Evolutionary conservation across 768 basidiomycete genomes (phyloP), one percentile per base, ranked within the genome.

Genomic region (Coprinellus aureogranulatus): DNA sequence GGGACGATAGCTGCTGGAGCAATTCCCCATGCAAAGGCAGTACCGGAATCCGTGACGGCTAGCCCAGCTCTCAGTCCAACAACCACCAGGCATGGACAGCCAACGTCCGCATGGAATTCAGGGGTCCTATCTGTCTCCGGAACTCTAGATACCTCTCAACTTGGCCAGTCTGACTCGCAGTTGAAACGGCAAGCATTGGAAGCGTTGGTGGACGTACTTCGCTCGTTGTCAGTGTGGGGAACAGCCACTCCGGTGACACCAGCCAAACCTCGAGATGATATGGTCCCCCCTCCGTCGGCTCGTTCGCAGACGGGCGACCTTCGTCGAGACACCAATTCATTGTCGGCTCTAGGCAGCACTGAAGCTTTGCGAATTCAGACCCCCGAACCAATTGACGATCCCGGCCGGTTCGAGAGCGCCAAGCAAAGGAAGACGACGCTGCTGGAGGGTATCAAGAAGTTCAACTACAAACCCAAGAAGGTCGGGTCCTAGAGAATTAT

Each of bases 381-480:
- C 0, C 91, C 93, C 0, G 92, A 94, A 57, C 67, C 87, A 39
- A 72, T 75, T n/a, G 97, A 98, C 66, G 96, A 98, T 69, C 96
- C 96, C 1, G 87, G 81, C 20, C 83, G 83, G 65, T 98, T 99
- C 61, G 96, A 98, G 76, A 94, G 83, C 59, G 97, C 94, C 11
- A 98, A 97, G 70, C 91, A 94, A 74, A 89, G 92, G 74, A 99
- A 99, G 75, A 98, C 92, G 31, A 95, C 90, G 0, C 71, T 98
- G 27, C 74, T 94, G 39, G 96, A 98, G 68, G 97, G 97, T 26
- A 90, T 98, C 72, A 94, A 90, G 72, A 94, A 93, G 72, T 99
- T 99, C 74, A 98, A 98, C 70, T 94, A 89, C 79, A 98, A 97
- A 74, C 95, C 96, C n/a, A 98, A 98, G 74, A 84, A 87, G 63